Percentiles rank a stretch among this genome's conserved stretches.
These are phyloP conservation scores for Collybia sordida DNA, from an alignment of 768 basidiomycete species.

Conservation along the genomic window DNA sequence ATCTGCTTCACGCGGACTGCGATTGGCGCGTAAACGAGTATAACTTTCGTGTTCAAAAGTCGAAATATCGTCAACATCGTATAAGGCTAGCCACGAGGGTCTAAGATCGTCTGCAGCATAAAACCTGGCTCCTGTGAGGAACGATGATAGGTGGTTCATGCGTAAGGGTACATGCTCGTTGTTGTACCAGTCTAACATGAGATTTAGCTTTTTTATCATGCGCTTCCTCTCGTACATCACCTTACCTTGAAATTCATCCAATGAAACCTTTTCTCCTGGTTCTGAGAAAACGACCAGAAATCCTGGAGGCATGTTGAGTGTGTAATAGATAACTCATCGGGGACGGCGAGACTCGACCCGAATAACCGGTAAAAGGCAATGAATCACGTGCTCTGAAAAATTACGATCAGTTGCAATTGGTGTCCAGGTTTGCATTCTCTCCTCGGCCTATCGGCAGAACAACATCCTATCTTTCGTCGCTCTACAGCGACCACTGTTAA, in stretches of 20 bases:
- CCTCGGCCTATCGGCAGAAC: too few relatives aligned
- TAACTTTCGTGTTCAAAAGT: slow-evolving; percentile 43
- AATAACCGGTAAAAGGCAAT: too few relatives aligned
- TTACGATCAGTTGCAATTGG: too few relatives aligned
- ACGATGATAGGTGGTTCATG: slow-evolving; percentile 41
- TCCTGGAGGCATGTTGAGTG: slow-evolving; percentile 38
- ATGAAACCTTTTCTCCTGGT: slow-evolving; percentile 37
- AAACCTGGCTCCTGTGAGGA: slow-evolving; percentile 50
- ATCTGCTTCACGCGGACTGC: slow-evolving; percentile 41
- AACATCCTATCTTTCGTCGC: too few relatives aligned
- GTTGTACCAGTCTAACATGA: slow-evolving; percentile 51
- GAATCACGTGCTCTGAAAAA: too few relatives aligned
- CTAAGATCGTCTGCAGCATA: slow-evolving; percentile 30
- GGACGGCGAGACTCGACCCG: too few relatives aligned
- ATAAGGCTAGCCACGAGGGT: slow-evolving; percentile 50
- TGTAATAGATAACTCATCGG: too few relatives aligned
- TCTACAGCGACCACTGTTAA: too few relatives aligned
- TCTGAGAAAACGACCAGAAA: slow-evolving; percentile 51
- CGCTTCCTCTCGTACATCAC: neutral
- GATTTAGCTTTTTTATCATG: neutral
- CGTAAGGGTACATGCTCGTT: slow-evolving; percentile 56
- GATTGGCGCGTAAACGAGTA: slow-evolving; percentile 40
- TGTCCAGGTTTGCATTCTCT: too few relatives aligned
- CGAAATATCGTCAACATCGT: slow-evolving; percentile 42
- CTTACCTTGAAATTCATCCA: slow-evolving; percentile 49